Evolutionary conservation across 306 rosid genomes (phyloP).

Genomic region (Quercus robur): DNA sequence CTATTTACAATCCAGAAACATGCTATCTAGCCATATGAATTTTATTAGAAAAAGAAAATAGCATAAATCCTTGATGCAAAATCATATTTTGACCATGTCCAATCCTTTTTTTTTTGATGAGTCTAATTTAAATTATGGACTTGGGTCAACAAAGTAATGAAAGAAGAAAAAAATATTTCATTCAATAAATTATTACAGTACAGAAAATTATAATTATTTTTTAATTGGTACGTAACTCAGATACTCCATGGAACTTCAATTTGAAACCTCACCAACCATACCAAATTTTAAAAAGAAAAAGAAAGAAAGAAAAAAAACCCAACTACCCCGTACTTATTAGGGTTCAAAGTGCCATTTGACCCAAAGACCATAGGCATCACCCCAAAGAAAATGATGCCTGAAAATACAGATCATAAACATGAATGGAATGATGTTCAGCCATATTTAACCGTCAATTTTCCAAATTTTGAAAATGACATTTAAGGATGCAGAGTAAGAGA

Average conservation of each 20-base stretch:
- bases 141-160: not conserved
- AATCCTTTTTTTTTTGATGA: not conserved
- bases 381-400: not conserved
- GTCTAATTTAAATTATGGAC: not conserved
- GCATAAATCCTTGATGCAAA: not conserved
- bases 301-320: no score
- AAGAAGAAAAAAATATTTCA: not conserved
- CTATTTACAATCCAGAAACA: not conserved
- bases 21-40: not conserved
- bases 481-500: not conserved
- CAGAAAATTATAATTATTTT: no score
- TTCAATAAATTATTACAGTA: no score
- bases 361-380: not conserved
- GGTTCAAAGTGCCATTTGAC: no score
- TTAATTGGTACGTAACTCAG: no score
- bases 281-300: no score
- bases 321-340: no score
- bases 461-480: not conserved
- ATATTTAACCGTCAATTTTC: not conserved
- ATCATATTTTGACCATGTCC: not conserved
- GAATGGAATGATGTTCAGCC: not conserved
- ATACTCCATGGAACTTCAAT: no score
- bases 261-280: no score
- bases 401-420: not conserved
- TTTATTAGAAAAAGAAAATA: not conserved